Evolutionary conservation across 805 yeast genomes (phyloP), one percentile per base, ranked within the genome.

Genomic region (Dipodascus geniculatus): DNA sequence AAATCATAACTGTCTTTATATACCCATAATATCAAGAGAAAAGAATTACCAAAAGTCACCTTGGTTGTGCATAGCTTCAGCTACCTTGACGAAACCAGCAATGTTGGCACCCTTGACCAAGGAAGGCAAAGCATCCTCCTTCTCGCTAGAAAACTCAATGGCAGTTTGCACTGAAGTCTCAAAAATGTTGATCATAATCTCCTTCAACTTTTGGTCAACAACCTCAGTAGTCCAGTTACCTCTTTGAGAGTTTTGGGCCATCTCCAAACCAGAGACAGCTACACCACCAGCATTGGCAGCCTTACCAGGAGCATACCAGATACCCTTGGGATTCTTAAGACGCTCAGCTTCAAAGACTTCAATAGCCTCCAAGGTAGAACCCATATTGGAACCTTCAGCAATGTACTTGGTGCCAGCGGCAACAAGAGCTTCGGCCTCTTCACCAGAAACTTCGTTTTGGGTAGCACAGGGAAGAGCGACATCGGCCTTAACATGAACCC

Each of bases 281-380:
- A 91, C 99, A 83, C 99, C 99, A 77, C 98, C 99, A 77, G 95
- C 85, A 83, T 91, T 91, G 67, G 97, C 91, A 64, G 97, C 97
- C 82, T 91, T 91, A 75, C 97, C 98, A 70, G 97, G 97, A 66
- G 96, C 98, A 76, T 90, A 91, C 99, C 99, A 91, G 74, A 89
- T 87, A 58, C 81, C 75, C 49, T 65, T 61, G 51, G 65, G 59
- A 28, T 57, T 52, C 51, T 56, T 52, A 38, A 57, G 52, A 47
- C 76, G 70, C 63, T 71, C 72, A 55, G 75, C 61, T 81, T 91
- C 99, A 65, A 90, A 91, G 58, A 87, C 89, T 62, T 84, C 88
- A 63, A 91, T 88, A 63, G 99, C 99, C 72, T 91, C 98, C 74
- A 86, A 85, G 64, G 97, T 90, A 63, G 96, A 91, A 70, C 99